Percentiles rank a stretch among this genome's conserved stretches.
phyloP scores from a whole-genome alignment of 2,329 filamentous ascomycete genomes.

The Sarocladiaceae sp. region DNA sequence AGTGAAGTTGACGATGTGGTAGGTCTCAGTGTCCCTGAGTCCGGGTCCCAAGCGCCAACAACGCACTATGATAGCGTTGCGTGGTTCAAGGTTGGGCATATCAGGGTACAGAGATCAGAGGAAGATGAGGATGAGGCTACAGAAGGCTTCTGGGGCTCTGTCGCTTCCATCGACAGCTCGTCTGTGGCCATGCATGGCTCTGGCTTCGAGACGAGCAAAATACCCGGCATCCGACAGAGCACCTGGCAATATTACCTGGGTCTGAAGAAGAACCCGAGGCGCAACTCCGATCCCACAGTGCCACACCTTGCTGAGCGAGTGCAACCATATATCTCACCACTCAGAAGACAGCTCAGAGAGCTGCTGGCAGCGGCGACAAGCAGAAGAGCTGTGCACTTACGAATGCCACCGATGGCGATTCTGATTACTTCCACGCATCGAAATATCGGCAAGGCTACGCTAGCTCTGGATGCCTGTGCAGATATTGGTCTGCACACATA shows the following conservation, averaged over 20 bases:
- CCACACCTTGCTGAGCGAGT: conserved; percentile 35
- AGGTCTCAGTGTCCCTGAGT: conserved; percentile 42
- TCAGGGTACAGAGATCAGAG: conserved; percentile 52
- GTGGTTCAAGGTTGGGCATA: conserved; percentile 88
- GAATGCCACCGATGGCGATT: conserved; percentile 83
- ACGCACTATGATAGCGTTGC: conserved; percentile 60
- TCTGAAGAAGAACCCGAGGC: conserved; percentile 60
- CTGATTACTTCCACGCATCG: conserved; percentile 88
- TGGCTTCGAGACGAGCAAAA: conserved; percentile 76
- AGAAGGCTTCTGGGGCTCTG: conserved; percentile 76
- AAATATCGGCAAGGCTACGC: conserved; percentile 84
- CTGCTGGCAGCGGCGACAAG: conserved; percentile 87
- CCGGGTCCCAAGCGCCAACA: conserved; percentile 16
- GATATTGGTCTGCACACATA: conserved; percentile 92
- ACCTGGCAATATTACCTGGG: conserved; percentile 91
- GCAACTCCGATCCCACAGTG: conserved; percentile 29
- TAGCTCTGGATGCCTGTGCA: conserved; percentile 71
- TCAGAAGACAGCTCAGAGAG: conserved; percentile 72
- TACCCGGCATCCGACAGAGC: conserved; percentile 72
- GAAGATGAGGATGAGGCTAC: conserved; percentile 55
- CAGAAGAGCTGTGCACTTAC: conserved; percentile 77
- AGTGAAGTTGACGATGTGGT: conserved; percentile 69
- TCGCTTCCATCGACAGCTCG: conserved; percentile 79
- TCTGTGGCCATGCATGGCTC: conserved; percentile 89
- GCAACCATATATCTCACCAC: conserved; percentile 49